phyloP scores from a whole-genome alignment of 768 basidiomycete species.

The Gyrodon lividus region DNA sequence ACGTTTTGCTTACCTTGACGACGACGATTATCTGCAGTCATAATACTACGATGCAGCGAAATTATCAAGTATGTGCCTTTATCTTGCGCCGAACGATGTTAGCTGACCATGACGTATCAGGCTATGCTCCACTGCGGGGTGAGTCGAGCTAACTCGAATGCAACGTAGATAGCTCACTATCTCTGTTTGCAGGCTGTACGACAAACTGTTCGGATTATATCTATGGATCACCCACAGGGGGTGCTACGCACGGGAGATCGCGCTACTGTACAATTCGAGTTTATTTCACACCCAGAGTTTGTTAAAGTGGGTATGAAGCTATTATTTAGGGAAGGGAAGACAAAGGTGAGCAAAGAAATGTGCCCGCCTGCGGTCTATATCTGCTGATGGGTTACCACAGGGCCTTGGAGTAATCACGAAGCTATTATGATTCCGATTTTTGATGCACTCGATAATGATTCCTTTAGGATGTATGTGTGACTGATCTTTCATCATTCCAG shows the following conservation, averaged over 20 bases:
- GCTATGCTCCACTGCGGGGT: slow-evolving; percentile 94
- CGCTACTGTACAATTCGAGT: slow-evolving; percentile 92
- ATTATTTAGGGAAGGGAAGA: slow-evolving; percentile 93
- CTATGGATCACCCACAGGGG: slow-evolving; percentile 87
- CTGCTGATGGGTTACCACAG: slow-evolving; percentile 35
- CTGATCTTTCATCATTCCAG: background rate
- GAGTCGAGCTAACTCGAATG: slow-evolving; percentile 23
- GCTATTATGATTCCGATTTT: slow-evolving; percentile 43
- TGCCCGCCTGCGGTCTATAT: slow-evolving; percentile 1
- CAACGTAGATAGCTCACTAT: background rate
- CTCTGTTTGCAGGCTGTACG: slow-evolving; percentile 64
- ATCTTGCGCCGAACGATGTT: background rate
- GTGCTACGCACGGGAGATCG: slow-evolving; percentile 93
- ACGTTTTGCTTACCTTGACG: background rate
- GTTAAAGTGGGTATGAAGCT: slow-evolving; percentile 93
- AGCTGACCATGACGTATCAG: slow-evolving; percentile 29
- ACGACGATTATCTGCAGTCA: slow-evolving; percentile 48
- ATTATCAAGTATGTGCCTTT: slow-evolving; percentile 70
- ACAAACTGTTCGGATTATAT: slow-evolving; percentile 89
- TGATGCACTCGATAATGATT: background rate
- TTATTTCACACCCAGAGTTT: slow-evolving; percentile 89
- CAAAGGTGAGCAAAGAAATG: slow-evolving; percentile 58
- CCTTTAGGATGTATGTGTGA: background rate
- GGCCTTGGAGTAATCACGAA: slow-evolving; percentile 77
- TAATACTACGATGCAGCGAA: slow-evolving; percentile 89